Base-by-base conservation (phyloP, 2,329 filamentous ascomycete species). In the Microcyclosporella mali region DNA sequence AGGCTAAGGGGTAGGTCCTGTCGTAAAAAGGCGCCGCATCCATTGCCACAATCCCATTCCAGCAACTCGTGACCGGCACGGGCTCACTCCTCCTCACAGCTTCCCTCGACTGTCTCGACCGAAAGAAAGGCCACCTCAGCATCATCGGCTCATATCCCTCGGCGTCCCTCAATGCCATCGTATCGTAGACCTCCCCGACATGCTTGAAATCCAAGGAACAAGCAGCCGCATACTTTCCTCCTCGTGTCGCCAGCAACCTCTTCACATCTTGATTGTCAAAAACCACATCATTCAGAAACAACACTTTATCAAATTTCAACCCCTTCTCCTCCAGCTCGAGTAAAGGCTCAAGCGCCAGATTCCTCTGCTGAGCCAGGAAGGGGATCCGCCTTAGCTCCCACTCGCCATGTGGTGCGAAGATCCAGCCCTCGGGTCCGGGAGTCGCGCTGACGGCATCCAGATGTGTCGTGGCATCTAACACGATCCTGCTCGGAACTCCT, bases 371-470 rank as follows among this genome's bases (percentile, higher is more conserved):
- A 1, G 84, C 74, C 15, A 88, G 66, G 58, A 82, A 86, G 1
- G 82, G 82, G 47, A 88, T 86, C 15, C 84, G 70, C 37, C 84
- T 68, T 46, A 82, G 59, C 55, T 82, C 78, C 45, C 65, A 72
- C 48, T 66, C 68, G 0, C 73, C 72, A 18, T 68, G 56, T 6
- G 73, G 62, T n/a, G 78, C 83, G 21, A 71, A 62, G 21, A 86
- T 74, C 83, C 83, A 87, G 0, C 82, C 82, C 3, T 70, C 66
- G 37, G 71, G 66, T 39, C 72, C 65, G 0, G 70, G 69, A 3
- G 64, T 55, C 11, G 59, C 66, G 7, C 64, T 62, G 16, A 80
- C 71, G 56, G 78, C 75, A 43, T 82, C 74, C 45, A 65, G 58
- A 56, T 83, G 80, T 6, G 78, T 81, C 3, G 70, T 67, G 4